These are phyloP conservation scores for Pestalotiopsis sp. DNA, from an alignment of 2,329 filamentous ascomycete genomes.

Conservation along the genomic window DNA sequence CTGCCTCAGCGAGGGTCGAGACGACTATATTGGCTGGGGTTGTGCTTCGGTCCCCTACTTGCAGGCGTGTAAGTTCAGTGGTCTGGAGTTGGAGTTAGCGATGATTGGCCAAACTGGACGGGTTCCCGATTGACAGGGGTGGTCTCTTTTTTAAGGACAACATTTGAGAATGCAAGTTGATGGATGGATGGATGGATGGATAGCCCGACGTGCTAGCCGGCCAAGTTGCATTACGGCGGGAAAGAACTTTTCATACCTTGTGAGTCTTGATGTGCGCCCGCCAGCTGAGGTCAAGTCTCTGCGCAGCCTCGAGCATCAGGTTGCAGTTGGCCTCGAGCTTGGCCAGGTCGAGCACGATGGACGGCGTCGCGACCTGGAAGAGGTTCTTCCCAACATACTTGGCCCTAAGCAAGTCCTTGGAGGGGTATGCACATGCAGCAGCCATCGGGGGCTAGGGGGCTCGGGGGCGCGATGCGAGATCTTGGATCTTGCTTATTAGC, in stretches of 20 bases:
- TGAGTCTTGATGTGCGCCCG: constrained; percentile 83
- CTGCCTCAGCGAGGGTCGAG: constrained; percentile 75
- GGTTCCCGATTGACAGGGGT: not conserved
- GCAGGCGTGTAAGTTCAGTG: constrained; percentile 64
- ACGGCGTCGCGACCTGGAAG: constrained; percentile 64
- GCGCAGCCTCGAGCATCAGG: constrained; percentile 68
- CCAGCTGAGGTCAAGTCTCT: constrained; percentile 65
- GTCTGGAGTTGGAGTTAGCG: constrained; percentile 50
- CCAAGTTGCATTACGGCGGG: not conserved
- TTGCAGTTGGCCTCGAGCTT: constrained; percentile 69
- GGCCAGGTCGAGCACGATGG: constrained; percentile 68
- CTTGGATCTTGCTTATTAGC: not conserved
- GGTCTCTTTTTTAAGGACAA: not conserved
- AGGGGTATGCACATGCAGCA: not conserved
- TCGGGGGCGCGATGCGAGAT: not conserved
- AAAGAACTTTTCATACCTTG: constrained; percentile 55
- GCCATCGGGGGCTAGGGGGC: not conserved
- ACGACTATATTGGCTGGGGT: constrained; percentile 64
- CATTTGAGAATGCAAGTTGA: not conserved
- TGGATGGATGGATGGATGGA: too few species aligned
- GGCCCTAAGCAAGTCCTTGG: constrained; percentile 39
- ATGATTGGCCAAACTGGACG: not conserved
- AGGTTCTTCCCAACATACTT: constrained; percentile 63
- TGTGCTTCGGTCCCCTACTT: constrained; percentile 62
- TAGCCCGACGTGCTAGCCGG: not conserved